phyloP scores from a whole-genome alignment of 495 filamentous ascomycete genomes.

The Astrothelium macrocarpum region DNA sequence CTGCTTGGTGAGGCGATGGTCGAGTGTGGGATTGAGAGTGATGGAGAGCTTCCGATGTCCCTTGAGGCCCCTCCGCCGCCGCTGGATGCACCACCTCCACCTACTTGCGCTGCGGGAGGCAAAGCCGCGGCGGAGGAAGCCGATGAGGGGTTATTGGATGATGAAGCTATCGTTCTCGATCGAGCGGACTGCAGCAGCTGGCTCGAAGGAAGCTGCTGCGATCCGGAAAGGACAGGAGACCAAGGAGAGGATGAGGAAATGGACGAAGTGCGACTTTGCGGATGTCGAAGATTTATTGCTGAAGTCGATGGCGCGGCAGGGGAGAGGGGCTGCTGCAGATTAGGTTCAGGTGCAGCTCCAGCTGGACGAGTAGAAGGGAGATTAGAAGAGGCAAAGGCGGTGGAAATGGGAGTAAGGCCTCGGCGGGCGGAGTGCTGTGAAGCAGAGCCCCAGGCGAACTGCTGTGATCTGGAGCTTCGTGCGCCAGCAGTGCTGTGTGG shows the following conservation, averaged over 20 bases:
- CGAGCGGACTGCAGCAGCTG: slow-evolving; percentile 51
- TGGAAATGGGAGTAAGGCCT: slow-evolving; percentile 54
- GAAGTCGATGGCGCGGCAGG: slow-evolving; percentile 46
- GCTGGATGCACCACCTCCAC: slow-evolving; percentile 41
- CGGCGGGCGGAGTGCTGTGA: slow-evolving; percentile 47
- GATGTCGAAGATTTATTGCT: slow-evolving; percentile 40
- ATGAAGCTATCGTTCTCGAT: slow-evolving; percentile 51
- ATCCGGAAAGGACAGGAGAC: slow-evolving; percentile 48
- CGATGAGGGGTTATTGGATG: slow-evolving; percentile 46
- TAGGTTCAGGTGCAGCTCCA: slow-evolving; percentile 33
- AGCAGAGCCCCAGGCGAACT: slow-evolving; percentile 52
- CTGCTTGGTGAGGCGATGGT: slow-evolving; percentile 54
- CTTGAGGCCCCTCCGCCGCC: slow-evolving; percentile 53
- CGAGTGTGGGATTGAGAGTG: slow-evolving; percentile 42
- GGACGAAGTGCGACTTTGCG: slow-evolving; percentile 43
- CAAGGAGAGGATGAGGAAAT: slow-evolving; percentile 44
- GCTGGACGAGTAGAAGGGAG: slow-evolving; percentile 39
- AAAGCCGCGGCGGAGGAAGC: slow-evolving; percentile 52
- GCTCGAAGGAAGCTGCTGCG: slow-evolving; percentile 44
- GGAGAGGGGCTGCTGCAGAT: slow-evolving; percentile 35
- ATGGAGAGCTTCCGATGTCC: slow-evolving; percentile 53
- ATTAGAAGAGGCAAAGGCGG: slow-evolving; percentile 35
- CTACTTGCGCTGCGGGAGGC: slow-evolving; percentile 38
- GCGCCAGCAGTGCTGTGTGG: slow-evolving; percentile 47
- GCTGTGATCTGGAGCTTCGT: slow-evolving; percentile 46